These are phyloP conservation scores for Aphanomyces astaci DNA, from an alignment of 352 stramenopile genomes.

Conservation along the genomic window DNA sequence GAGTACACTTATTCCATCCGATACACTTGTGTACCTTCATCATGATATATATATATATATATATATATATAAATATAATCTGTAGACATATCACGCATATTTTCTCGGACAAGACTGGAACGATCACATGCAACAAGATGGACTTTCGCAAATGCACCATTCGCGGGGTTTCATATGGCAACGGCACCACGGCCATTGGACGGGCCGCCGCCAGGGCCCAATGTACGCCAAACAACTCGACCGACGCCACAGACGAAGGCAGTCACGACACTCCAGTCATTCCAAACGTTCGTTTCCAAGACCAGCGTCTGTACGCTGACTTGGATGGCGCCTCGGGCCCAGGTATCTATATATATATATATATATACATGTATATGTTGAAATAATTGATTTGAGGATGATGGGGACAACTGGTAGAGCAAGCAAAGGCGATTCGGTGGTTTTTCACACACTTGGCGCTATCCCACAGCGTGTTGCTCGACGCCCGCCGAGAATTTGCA, in stretches of 20 bases:
- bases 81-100: constrained; percentile 94
- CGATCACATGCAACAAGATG: constrained; percentile 85
- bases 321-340: constrained; percentile 31
- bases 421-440: constrained; percentile 53
- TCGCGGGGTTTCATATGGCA: constrained; percentile 68
- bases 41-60: too few relatives aligned
- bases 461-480: constrained; percentile 95
- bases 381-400: too few relatives aligned
- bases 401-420: too few relatives aligned
- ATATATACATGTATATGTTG: too few relatives aligned
- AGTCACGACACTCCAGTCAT: too few relatives aligned
- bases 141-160: constrained; percentile 86
- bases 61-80: too few relatives aligned
- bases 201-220: constrained; percentile 31
- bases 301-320: constrained; percentile 32
- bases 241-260: constrained; percentile 27
- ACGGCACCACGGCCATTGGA: constrained; percentile 76
- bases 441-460: constrained; percentile 85
- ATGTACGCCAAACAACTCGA: neutral
- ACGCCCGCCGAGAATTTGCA: constrained; percentile 84
- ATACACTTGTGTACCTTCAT: too few relatives aligned
- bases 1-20: too few relatives aligned
- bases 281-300: neutral
- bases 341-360: too few relatives aligned
- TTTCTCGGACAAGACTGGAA: constrained; percentile 91